phyloP scores from a whole-genome alignment of 2,329 filamentous ascomycete species.

The Epichloe brachyelytri region DNA sequence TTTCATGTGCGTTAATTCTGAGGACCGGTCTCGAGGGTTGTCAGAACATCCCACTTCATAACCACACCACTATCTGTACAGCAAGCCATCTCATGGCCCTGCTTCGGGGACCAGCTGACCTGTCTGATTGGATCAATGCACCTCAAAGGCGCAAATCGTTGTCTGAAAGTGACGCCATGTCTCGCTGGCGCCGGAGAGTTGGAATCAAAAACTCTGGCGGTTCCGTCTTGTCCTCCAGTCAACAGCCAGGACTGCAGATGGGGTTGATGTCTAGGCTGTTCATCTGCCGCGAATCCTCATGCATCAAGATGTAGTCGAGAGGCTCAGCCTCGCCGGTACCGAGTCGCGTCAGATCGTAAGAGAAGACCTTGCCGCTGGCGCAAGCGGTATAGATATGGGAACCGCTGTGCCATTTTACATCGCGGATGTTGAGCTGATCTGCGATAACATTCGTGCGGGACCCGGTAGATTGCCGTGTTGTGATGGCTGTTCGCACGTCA shows the following conservation, averaged over 20 bases:
- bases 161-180: slow-evolving; percentile 37
- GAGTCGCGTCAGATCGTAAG: slow-evolving; percentile 45
- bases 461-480: slow-evolving; percentile 30
- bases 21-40: slow-evolving; percentile 39
- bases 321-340: slow-evolving; percentile 30
- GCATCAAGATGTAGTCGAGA: slow-evolving; percentile 43
- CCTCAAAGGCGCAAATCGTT: slow-evolving; percentile 27
- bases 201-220: slow-evolving; percentile 49
- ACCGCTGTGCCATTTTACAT: slow-evolving; percentile 45
- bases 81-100: slow-evolving; percentile 50
- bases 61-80: slow-evolving; percentile 49
- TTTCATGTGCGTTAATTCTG: slow-evolving; percentile 49
- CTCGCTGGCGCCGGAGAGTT: slow-evolving; percentile 31
- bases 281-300: slow-evolving; percentile 50
- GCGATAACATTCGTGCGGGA: slow-evolving; percentile 27
- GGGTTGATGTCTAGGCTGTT: slow-evolving; percentile 50
- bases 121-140: slow-evolving; percentile 38
- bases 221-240: slow-evolving; percentile 51
- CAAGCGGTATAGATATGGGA: slow-evolving; percentile 49
- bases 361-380: slow-evolving; percentile 50
- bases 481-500: slow-evolving; percentile 45
- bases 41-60: slow-evolving; percentile 51
- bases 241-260: slow-evolving; percentile 43
- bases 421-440: slow-evolving; percentile 51
- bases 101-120: slow-evolving; percentile 51